A percentile compares a stretch with the other conserved stretches of the same genome.
Evolutionary conservation across 2,329 filamentous ascomycete species (phyloP).

Genomic region (Ascochyta lentis): DNA sequence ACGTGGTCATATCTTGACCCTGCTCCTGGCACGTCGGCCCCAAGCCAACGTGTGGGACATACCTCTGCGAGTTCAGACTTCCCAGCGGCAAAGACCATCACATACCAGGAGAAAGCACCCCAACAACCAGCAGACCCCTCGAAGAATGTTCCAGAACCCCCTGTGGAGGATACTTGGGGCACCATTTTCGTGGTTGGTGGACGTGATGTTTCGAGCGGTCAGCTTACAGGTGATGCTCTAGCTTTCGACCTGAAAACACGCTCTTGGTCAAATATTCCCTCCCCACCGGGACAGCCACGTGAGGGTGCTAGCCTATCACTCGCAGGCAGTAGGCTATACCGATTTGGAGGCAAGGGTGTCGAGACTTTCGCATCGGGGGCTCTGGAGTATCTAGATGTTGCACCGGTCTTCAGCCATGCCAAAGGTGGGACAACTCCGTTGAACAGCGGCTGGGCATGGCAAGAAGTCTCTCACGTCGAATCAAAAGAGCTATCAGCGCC

Average conservation of each 20-base stretch:
- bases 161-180: constrained; percentile 52
- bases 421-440: constrained; percentile 46
- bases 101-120: constrained; percentile 43
- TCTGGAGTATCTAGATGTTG: constrained; percentile 43
- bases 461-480: constrained; percentile 33
- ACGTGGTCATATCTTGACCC: constrained; percentile 52
- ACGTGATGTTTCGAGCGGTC: constrained; percentile 24
- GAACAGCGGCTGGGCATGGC: constrained; percentile 43
- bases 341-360: constrained; percentile 49
- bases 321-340: constrained; percentile 55
- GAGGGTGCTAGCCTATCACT: constrained; percentile 54
- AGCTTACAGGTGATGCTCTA: constrained; percentile 56
- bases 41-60: constrained; percentile 45
- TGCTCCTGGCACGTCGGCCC: constrained; percentile 28
- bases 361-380: constrained; percentile 28
- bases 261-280: constrained; percentile 60
- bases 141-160: constrained; percentile 50
- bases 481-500: constrained; percentile 39
- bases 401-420: constrained; percentile 44
- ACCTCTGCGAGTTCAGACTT: constrained; percentile 49
- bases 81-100: constrained; percentile 45
- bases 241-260: constrained; percentile 58
- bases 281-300: constrained; percentile 48
- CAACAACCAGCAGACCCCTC: constrained; percentile 52
- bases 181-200: constrained; percentile 62